Evolutionary conservation across 1,284 basidiomycete species (phyloP), one percentile per base, ranked within the genome.

Genomic region (Wallemia hederae): DNA sequence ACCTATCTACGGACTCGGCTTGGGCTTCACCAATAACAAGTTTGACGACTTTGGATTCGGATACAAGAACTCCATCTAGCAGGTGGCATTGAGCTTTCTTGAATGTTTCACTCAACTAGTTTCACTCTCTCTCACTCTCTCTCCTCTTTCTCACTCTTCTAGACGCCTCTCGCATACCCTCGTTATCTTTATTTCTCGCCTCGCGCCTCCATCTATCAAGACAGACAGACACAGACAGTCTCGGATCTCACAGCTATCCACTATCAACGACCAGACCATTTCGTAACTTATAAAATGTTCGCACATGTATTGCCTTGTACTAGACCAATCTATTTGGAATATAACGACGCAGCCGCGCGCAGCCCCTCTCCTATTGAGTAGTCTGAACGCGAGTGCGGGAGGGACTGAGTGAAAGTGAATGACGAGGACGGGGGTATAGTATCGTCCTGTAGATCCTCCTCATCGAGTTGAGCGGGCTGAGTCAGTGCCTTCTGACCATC

Each of bases 271-370:
- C n/a, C n/a, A n/a, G n/a, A n/a, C n/a, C n/a, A n/a, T 49, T 49
- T 7, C 3, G 5, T 49, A 49, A 49, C 39, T 49, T 49, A 49
- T 49, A 49, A 22, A 49, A 15, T 9, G 11, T 49, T 49, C 39
- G 39, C 39, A 49, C 39, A 49, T 49, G 39, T 49, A 49, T 49
- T 49, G 39, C 39, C 39, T 49, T 49, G 39, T 49, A 49, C 39
- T 49, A 49, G 11, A n/a, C 39, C 39, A 49, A 49, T 49, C 39
- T 49, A 49, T n/a, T 49, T 49, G 39, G 39, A 49, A 49, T 49
- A 49, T 49, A 7, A 49, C 11, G 39, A 49, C n/a, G 39, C 39
- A 17, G 39, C 39, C 3, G 39, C 19, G 5, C 39, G 39, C 22
- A 49, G 39, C 11, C 39, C 39, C 3, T 49, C 39, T 5, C 39